Evolutionary conservation across 805 yeast genomes (phyloP).

Genomic region (Starmerella tilneyi): DNA sequence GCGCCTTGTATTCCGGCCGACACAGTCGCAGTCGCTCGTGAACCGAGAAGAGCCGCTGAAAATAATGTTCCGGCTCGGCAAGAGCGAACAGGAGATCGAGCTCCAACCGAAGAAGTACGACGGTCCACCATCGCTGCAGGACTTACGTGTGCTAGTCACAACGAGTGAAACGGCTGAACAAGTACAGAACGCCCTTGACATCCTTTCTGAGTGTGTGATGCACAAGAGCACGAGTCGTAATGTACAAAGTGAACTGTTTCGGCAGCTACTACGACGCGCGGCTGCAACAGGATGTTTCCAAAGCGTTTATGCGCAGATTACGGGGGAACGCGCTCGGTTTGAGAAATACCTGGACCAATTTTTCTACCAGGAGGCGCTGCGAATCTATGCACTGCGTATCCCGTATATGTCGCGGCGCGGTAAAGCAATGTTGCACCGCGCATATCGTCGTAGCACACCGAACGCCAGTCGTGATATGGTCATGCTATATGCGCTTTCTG

Average conservation of each 20-base stretch:
- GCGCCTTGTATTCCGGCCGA: conserved; percentile 26
- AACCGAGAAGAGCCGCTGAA: conserved; percentile 6
- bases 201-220: conserved; percentile 20
- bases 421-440: conserved; percentile 12
- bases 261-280: conserved; percentile 23
- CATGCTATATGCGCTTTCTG: conserved; percentile 18
- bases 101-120: conserved; percentile 22
- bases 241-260: conserved; percentile 21
- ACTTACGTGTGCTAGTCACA: conserved; percentile 20
- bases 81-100: not conserved
- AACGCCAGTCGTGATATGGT: conserved; percentile 17
- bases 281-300: conserved; percentile 24
- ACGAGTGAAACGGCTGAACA: conserved; percentile 21
- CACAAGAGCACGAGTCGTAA: conserved; percentile 15
- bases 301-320: conserved; percentile 9
- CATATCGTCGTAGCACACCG: conserved; percentile 12
- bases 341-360: conserved; percentile 3
- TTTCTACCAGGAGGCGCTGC: conserved; percentile 21
- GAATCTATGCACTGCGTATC: conserved; percentile 22
- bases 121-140: conserved; percentile 26
- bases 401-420: conserved; percentile 16
- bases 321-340: conserved; percentile 7
- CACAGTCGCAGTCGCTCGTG: conserved; percentile 11
- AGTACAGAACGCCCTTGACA: conserved; percentile 16
- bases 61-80: conserved; percentile 8